These are phyloP conservation scores for Aspergillus bombycis DNA, from an alignment of 2,329 filamentous ascomycete genomes.

Conservation along the genomic window DNA sequence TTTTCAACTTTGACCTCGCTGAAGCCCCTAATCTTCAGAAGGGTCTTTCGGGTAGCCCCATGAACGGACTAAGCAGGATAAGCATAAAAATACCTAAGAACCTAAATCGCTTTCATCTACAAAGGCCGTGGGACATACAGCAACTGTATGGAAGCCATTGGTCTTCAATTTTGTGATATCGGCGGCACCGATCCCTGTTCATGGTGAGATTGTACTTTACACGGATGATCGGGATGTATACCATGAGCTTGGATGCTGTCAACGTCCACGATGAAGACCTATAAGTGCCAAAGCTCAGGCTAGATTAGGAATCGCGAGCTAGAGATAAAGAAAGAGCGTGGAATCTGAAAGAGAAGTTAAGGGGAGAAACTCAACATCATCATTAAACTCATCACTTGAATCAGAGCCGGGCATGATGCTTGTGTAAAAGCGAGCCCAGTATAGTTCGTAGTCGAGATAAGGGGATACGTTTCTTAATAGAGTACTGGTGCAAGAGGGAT, in stretches of 20 bases:
- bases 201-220: not conserved
- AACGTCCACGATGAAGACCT: constrained; percentile 66
- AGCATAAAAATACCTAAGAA: not conserved
- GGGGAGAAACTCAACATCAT: constrained; percentile 46
- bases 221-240: constrained; percentile 27
- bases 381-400: constrained; percentile 54
- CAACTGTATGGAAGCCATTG: constrained; percentile 66
- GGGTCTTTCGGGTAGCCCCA: constrained; percentile 60
- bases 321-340: not conserved
- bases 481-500: no score
- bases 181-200: constrained; percentile 61
- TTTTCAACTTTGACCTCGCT: constrained; percentile 73
- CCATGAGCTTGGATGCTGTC: constrained; percentile 68
- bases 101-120: not conserved
- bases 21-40: constrained; percentile 70
- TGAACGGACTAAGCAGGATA: constrained; percentile 56
- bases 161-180: constrained; percentile 69
- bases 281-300: constrained; percentile 27
- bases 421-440: not conserved
- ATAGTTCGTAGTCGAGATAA: not conserved
- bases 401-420: constrained; percentile 56
- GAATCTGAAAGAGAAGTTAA: not conserved
- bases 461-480: not conserved
- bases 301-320: not conserved
- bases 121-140: constrained; percentile 46